phyloP scores from a whole-genome alignment of 768 basidiomycete species.

The Amanita subjunquillea region DNA sequence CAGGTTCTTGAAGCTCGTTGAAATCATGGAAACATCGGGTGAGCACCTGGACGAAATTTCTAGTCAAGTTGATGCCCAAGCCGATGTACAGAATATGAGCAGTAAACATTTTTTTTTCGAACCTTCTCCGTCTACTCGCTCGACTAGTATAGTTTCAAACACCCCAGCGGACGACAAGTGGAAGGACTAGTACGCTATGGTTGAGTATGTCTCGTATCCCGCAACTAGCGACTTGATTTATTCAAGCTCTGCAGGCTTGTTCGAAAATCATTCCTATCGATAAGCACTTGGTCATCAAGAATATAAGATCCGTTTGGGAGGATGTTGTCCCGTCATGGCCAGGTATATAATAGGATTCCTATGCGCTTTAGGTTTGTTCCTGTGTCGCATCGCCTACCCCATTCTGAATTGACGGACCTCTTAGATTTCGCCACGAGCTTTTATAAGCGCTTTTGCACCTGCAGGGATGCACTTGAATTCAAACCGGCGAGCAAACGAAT shows the following conservation, averaged over 20 bases:
- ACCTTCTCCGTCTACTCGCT: conserved; percentile 21
- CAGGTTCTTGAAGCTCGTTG: conserved; percentile 46
- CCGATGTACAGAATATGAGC: conserved; percentile 33
- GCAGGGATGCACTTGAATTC: conserved; percentile 24
- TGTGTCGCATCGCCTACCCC: background rate
- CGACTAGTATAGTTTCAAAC: conserved; percentile 16
- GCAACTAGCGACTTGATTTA: background rate
- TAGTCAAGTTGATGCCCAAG: background rate
- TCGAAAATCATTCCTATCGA: conserved; percentile 33
- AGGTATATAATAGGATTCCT: conserved; percentile 51
- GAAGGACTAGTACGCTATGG: conserved; percentile 43
- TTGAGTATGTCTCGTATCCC: conserved; percentile 21
- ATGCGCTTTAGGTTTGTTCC: conserved; percentile 39
- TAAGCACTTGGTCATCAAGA: conserved; percentile 39
- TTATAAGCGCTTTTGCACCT: conserved; percentile 35
- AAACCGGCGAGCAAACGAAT: conserved; percentile 23
- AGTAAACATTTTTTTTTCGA: conserved; percentile 39
- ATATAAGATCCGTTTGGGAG: conserved; percentile 46
- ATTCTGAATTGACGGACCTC: background rate
- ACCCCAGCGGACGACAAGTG: conserved; percentile 37
- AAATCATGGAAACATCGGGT: conserved; percentile 50
- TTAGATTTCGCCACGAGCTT: conserved; percentile 37
- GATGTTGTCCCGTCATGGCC: conserved; percentile 48
- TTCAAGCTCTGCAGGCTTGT: conserved; percentile 28
- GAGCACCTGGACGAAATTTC: conserved; percentile 1